Base-by-base conservation (phyloP, 345 rosid species). In the Geranium brycei region DNA sequence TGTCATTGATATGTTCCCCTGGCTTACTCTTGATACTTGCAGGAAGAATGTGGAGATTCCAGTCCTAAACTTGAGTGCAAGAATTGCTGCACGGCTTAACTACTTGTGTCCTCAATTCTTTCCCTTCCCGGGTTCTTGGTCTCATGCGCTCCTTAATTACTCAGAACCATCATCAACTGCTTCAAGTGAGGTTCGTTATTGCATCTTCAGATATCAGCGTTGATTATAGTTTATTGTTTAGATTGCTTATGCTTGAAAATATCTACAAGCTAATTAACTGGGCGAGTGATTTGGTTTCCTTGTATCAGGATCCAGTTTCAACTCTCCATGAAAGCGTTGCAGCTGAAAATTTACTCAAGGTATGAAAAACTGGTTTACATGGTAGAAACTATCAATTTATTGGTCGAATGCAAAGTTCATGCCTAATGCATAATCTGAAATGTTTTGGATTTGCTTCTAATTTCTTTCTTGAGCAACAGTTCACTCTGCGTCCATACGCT, bases 261-360 rank as follows among this genome's bases (percentile, higher is more conserved):
- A 13, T 47, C 13, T 13, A 10, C 61, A 59, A 11, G n/a, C 32
- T 8, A 19, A 19, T 4, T 16, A 17, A 23, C 60, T 17, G 6
- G 11, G 13, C 13, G 41, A 57, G 59, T 63, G 59, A 31, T 60
- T 67, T 72, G 57, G 61, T 61, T 77, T 71, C 66, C 4, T 66
- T 58, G 32, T 63, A 17, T 80, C 10, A 88, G 97, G 81, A 65
- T 74, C 59, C 68, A 41, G 67, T 70, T 71, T 56, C 73, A 59
- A 57, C 69, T 66, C 68, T 71, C 23, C 64, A 68, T 74, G 76
- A 74, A 74, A 77, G 76, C 65, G 71, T 78, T 63, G 77, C 79
- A 23, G 95, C 98, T 56, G 93, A 89, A 79, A 92, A 92, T 89
- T 96, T 92, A 30, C 92, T 92, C 11, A 92, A 92, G 98, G 98